Percentiles rank a stretch among this genome's conserved stretches.
Evolutionary conservation across 352 stramenopile genomes (phyloP).

Genomic region (Pythium aristosporum): DNA sequence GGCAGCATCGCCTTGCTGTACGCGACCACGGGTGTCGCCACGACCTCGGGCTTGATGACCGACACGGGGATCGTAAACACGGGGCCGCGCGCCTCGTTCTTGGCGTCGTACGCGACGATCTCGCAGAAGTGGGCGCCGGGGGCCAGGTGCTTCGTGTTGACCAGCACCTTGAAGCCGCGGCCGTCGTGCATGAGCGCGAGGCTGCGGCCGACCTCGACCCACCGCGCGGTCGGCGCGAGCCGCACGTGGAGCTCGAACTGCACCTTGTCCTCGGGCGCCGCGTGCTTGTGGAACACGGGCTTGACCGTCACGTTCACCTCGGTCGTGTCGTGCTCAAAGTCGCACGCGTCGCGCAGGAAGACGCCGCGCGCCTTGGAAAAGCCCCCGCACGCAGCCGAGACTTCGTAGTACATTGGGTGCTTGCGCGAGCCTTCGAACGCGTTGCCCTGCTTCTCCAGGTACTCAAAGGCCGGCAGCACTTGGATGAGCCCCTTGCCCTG

Average conservation of each 20-base stretch:
- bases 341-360: constrained; percentile 76
- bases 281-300: constrained; percentile 87
- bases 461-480: constrained; percentile 76
- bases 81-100: constrained; percentile 55
- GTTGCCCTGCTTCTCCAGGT: constrained; percentile 46
- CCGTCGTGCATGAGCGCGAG: constrained; percentile 88
- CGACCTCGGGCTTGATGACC: constrained; percentile 83
- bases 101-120: constrained; percentile 79
- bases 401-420: constrained; percentile 48
- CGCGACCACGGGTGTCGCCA: constrained; percentile 28
- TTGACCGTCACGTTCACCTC: constrained; percentile 86
- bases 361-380: constrained; percentile 64
- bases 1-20: constrained; percentile 58
- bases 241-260: constrained; percentile 88
- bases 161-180: constrained; percentile 86
- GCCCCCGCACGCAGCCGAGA: constrained; percentile 25
- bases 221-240: constrained; percentile 78
- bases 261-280: constrained; percentile 77
- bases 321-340: constrained; percentile 74
- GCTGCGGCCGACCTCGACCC: constrained; percentile 85
- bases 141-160: constrained; percentile 83
- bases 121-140: constrained; percentile 85
- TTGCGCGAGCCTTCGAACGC: constrained; percentile 60
- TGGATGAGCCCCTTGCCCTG: constrained; percentile 84
- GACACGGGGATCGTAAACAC: constrained; percentile 92